Conservation (phyloP, 306 rosid species). For the Castanospermum australe region DNA sequence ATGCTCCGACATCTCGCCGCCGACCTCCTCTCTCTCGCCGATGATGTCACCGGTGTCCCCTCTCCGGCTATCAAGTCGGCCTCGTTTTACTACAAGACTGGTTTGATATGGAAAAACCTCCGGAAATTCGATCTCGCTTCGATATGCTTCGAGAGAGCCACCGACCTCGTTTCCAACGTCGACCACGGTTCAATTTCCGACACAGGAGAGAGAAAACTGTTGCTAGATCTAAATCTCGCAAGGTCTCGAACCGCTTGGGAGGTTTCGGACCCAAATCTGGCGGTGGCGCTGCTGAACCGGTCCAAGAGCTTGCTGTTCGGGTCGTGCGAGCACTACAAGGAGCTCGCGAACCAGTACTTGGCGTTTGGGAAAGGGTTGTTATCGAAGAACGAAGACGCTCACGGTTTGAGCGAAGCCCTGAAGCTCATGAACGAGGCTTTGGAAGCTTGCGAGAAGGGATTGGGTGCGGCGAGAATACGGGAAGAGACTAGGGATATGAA, state of each 20-base stretch:
- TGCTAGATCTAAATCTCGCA: conserved; percentile 74
- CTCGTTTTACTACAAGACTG: conserved; percentile 78
- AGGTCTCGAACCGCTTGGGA: conserved; percentile 89
- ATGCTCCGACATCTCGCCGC: conserved; percentile 79
- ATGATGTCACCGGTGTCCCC: conserved; percentile 60
- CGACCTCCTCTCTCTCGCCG: conserved; percentile 58
- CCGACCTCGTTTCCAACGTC: conserved; percentile 64
- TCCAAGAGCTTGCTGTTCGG: conserved; percentile 70
- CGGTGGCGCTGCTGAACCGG: conserved; percentile 66
- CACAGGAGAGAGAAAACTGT: conserved; percentile 50
- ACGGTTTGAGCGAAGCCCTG: conserved; percentile 55
- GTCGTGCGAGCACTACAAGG: conserved; percentile 50
- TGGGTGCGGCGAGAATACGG: conserved; percentile 48
- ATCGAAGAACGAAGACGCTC: conserved; percentile 39
- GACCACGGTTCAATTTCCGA: conserved; percentile 37
- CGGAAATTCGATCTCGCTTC: conserved; percentile 78
- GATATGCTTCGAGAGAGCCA: conserved; percentile 78
- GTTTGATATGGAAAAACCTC: conserved; percentile 69
- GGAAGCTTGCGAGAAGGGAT: conserved; percentile 75
- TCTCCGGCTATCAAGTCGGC: conserved; percentile 66
- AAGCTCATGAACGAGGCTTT: conserved; percentile 87
- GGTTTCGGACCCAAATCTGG: conserved; percentile 63
- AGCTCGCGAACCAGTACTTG: conserved; percentile 64
- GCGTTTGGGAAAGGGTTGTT: conserved; percentile 59
- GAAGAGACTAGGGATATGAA: conserved; percentile 53